Evolutionary conservation across 371 early-diverging fungal species (phyloP).

Genomic region (Choanephora cucurbitarum): DNA sequence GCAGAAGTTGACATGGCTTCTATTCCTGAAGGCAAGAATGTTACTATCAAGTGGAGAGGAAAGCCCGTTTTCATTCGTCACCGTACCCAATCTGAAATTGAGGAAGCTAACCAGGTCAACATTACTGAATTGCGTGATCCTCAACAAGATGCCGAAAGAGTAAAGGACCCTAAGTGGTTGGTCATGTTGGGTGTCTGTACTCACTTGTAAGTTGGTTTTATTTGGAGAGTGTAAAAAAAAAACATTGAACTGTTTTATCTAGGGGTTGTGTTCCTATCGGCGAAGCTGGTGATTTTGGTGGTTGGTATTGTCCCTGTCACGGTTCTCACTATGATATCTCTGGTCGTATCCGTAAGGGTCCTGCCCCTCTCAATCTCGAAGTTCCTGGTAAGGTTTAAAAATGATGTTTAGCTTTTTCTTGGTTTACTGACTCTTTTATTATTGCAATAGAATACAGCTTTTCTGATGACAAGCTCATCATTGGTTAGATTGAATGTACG

Average conservation of each 20-base stretch:
- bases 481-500: slow-evolving; percentile 40
- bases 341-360: slow-evolving; percentile 97
- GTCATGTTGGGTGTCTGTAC: slow-evolving; percentile 98
- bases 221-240: background rate
- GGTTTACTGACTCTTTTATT: background rate
- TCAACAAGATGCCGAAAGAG: slow-evolving; percentile 90
- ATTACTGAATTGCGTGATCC: slow-evolving; percentile 87
- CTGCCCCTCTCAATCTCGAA: slow-evolving; percentile 97
- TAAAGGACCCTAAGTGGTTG: slow-evolving; percentile 93
- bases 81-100: slow-evolving; percentile 93
- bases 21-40: slow-evolving; percentile 96
- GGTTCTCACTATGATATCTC: slow-evolving; percentile 96
- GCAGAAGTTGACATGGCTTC: slow-evolving; percentile 90
- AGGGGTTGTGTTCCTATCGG: slow-evolving; percentile 98
- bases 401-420: too few species aligned
- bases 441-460: slow-evolving; percentile 46
- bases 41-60: slow-evolving; percentile 98
- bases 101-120: slow-evolving; percentile 84
- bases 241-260: background rate
- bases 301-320: slow-evolving; percentile 99
- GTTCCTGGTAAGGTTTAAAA: slow-evolving; percentile 71
- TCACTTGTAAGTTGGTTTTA: slow-evolving; percentile 68
- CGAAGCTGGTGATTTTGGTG: slow-evolving; percentile 97
- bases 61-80: slow-evolving; percentile 98
- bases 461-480: slow-evolving; percentile 50